phyloP scores from a whole-genome alignment of 139 green algal species.

The Tetradesmus obliquus region DNA sequence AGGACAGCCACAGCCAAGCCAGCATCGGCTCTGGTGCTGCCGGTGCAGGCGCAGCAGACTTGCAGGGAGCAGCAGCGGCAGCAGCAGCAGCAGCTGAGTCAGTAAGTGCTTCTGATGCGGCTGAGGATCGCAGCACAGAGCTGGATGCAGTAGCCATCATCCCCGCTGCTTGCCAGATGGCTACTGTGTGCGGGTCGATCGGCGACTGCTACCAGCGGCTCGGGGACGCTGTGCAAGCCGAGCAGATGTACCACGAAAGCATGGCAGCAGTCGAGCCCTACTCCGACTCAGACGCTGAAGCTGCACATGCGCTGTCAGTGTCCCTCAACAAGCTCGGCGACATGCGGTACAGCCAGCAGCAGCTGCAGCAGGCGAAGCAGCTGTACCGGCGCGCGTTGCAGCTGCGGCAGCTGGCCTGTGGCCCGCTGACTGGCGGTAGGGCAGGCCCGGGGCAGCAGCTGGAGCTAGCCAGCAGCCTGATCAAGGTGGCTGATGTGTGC shows the following conservation, averaged over 20 bases:
- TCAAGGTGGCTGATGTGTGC: constrained; percentile 60
- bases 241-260: constrained; percentile 47
- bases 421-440: not conserved
- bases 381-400: constrained; percentile 52
- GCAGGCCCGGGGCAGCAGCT: constrained; percentile 39
- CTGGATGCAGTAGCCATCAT: not conserved
- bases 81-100: not conserved
- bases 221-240: constrained; percentile 35
- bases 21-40: not conserved
- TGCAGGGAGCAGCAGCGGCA: not conserved
- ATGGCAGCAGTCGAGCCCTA: constrained; percentile 20
- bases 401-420: constrained; percentile 42
- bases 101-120: not conserved
- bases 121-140: not conserved
- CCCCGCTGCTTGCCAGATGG: constrained; percentile 22
- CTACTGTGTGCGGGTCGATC: not conserved
- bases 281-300: constrained; percentile 29
- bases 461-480: constrained; percentile 54
- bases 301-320: constrained; percentile 57
- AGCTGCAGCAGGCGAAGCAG: constrained; percentile 40
- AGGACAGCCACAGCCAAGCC: too few relatives aligned
- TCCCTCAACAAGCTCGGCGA: constrained; percentile 57
- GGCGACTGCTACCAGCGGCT: constrained; percentile 50
- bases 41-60: not conserved
- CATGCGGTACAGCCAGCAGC: not conserved